Percentiles rank a stretch among this genome's conserved stretches.
phyloP scores from a whole-genome alignment of 169 alveolate genomes.

The Theileria luwenshuni region DNA sequence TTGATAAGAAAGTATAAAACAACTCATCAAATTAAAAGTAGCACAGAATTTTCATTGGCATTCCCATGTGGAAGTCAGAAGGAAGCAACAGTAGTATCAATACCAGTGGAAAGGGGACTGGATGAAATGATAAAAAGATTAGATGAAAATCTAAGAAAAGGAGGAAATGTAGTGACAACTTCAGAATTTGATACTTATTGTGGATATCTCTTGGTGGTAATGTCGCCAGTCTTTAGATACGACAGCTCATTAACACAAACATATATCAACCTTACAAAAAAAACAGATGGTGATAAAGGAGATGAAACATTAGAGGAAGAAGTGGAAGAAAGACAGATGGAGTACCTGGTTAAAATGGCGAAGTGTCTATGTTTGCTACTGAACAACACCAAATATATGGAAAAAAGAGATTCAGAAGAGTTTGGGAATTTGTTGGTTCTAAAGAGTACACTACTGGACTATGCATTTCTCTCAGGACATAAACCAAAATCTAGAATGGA shows the following conservation, averaged over 20 bases:
- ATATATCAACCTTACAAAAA: not conserved
- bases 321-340: not conserved
- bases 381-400: not conserved
- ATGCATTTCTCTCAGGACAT: not conserved
- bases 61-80: not conserved
- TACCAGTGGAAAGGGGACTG: constrained; percentile 11
- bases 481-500: not conserved
- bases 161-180: not conserved
- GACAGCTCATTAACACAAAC: constrained; percentile 3
- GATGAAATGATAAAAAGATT: constrained; percentile 1
- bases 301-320: not conserved
- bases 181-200: not conserved
- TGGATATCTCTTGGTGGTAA: constrained; percentile 9
- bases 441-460: not conserved
- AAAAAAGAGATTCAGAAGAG: not conserved
- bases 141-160: not conserved
- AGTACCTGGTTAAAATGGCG: not conserved
- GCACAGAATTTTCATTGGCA: constrained; percentile 9
- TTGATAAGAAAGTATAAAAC: constrained; percentile 15
- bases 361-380: constrained; percentile 6
- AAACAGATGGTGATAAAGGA: not conserved
- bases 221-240: constrained; percentile 11
- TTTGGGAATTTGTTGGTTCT: not conserved
- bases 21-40: constrained; percentile 12
- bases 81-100: constrained; percentile 3